A percentile compares a stretch with the other conserved stretches of the same genome.
These are phyloP conservation scores for Trypanosoma vivax DNA, from an alignment of 208 protist genomes.

Conservation along the genomic window DNA sequence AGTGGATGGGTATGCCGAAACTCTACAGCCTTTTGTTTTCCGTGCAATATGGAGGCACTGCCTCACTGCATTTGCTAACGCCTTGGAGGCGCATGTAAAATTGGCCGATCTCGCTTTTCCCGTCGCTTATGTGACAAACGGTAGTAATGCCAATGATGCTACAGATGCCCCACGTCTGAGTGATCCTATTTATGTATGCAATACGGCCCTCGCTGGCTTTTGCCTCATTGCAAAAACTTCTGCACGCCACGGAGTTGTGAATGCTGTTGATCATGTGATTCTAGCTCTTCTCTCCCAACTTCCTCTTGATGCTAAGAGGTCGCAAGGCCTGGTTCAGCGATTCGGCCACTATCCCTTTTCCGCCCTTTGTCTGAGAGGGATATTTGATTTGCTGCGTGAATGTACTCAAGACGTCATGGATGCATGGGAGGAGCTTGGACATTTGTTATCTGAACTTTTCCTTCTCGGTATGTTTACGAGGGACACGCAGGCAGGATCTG, in stretches of 20 bases:
- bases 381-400: conserved; percentile 11
- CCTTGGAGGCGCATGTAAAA: conserved; percentile 25
- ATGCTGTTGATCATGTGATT: conserved; percentile 21
- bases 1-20: conserved; percentile 1
- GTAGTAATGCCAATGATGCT: background rate
- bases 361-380: conserved; percentile 6
- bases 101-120: conserved; percentile 28
- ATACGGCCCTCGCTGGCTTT: conserved; percentile 13
- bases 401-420: conserved; percentile 9
- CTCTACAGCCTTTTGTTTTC: conserved; percentile 47
- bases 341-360: conserved; percentile 4
- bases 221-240: conserved; percentile 9
- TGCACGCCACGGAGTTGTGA: background rate
- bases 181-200: conserved; percentile 8
- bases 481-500: background rate
- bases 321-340: conserved; percentile 1
- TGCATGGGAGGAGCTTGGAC: conserved; percentile 15
- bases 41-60: conserved; percentile 39
- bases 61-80: conserved; percentile 46
- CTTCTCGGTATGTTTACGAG: conserved; percentile 16
- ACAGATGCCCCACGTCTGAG: background rate
- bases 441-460: conserved; percentile 17
- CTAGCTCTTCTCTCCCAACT: conserved; percentile 13
- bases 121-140: background rate
- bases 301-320: conserved; percentile 9